A percentile compares a stretch with the other conserved stretches of the same genome.
Conservation (phyloP, 192 early-diverging fungal genomes). For the Haplosporangium gracile region DNA sequence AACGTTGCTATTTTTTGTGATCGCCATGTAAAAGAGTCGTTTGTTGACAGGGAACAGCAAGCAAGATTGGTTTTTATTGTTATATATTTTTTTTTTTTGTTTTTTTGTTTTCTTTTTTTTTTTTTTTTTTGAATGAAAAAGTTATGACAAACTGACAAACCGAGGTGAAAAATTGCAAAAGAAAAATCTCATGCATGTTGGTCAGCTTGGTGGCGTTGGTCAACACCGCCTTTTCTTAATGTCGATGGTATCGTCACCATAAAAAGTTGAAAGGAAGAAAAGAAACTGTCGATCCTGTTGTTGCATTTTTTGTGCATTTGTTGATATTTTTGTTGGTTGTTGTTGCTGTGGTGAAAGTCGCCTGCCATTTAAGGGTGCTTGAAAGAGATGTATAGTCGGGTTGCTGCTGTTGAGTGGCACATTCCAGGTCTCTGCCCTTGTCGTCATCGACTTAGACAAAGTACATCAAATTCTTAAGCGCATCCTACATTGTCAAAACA, state of each 20-base stretch:
- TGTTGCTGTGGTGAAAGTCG: background rate
- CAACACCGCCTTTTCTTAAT: background rate
- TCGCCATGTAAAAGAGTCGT: too few species aligned
- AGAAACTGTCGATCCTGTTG: background rate
- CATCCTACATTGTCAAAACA: background rate
- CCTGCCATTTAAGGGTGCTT: background rate
- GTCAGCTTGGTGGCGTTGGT: background rate
- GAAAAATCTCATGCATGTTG: too few species aligned
- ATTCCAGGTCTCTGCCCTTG: background rate
- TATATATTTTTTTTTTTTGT: too few species aligned
- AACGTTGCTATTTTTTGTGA: too few species aligned
- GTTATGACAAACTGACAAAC: too few species aligned
- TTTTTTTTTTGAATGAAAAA: too few species aligned
- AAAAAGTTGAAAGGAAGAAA: background rate
- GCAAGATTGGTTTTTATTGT: too few species aligned
- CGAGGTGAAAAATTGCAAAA: too few species aligned
- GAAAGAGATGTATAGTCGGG: background rate
- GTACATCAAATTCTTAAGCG: constrained; percentile 41
- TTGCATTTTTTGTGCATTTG: background rate
- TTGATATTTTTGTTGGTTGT: background rate
- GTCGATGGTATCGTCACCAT: background rate
- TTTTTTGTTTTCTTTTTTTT: too few species aligned
- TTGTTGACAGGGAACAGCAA: too few species aligned
- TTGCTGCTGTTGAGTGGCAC: background rate
- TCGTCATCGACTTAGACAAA: constrained; percentile 30